Base-by-base conservation (phyloP, 495 filamentous ascomycete species). In the Pseudomonodictys pantanalensis region DNA sequence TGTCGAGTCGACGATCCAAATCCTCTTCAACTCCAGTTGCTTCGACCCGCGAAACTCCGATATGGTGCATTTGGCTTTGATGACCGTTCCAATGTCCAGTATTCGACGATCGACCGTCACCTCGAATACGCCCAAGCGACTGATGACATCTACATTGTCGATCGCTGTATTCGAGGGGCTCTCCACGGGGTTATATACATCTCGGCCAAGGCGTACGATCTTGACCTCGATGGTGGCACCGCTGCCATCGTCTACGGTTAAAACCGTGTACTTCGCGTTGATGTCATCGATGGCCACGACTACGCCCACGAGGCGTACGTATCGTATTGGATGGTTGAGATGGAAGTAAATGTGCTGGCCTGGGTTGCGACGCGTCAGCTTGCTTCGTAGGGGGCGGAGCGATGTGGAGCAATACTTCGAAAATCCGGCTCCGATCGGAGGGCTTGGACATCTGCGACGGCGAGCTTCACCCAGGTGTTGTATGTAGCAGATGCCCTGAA, bases 311-410 rank as follows among this genome's bases (percentile, higher is more conserved):
- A 97, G 65, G 60, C 85, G 83, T 38, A 93, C 83, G 81, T 84
- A 96, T 78, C 85, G 86, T 58, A 97, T 87, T 0, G 95, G 93
- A 72, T 97, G 91, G 76, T 97, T 97, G 30, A 79, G 68, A 75
- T 86, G 78, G 75, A 92, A 91, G 75, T 83, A 93, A 18, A 92
- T 73, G 65, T 84, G 75, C 71, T 89, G 84, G 51, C 82, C 86
- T 92, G 59, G n/a, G 43, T 28, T 25, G 39, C 43, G 9, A 42
- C 9, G 10, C 26, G 30, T 52, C 22, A 53, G 38, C 41, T 2
- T 23, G 26, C 23, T 15, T 29, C 17, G 28, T 15, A 39, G 8
- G 49, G 0, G 20, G 28, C n/a, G 28, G 30, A 18, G 54, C 43
- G 18, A 33, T 24, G 24, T n/a, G 43, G 48, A 18, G 38, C 3